These are phyloP conservation scores for Amaranthus cruentus DNA, from an alignment of 148 eudicot genomes.

Conservation along the genomic window DNA sequence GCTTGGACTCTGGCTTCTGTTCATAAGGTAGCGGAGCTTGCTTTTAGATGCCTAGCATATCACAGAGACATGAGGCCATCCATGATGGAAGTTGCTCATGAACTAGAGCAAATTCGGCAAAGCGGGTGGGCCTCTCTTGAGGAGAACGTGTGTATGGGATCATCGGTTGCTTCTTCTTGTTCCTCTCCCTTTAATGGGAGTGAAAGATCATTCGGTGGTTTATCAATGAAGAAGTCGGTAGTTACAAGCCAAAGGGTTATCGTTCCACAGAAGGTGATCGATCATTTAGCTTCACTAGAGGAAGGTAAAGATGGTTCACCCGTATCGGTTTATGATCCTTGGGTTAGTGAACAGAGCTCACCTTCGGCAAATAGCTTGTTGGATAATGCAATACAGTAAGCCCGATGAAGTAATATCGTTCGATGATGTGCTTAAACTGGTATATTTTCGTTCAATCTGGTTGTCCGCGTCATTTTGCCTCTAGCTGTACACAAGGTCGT, in stretches of 20 bases:
- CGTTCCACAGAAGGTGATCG: constrained; percentile 37
- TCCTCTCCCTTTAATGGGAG: constrained; percentile 65
- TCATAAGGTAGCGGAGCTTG: constrained; percentile 76
- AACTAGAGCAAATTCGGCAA: constrained; percentile 56
- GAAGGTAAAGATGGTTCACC: constrained; percentile 69
- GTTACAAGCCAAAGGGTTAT: constrained; percentile 47
- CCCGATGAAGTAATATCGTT: neutral
- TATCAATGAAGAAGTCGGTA: constrained; percentile 30
- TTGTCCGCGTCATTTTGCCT: neutral
- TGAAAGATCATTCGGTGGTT: constrained; percentile 43
- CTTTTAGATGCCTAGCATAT: constrained; percentile 75
- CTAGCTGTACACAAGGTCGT: constrained; percentile 7
- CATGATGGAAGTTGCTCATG: constrained; percentile 77
- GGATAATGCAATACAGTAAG: constrained; percentile 47
- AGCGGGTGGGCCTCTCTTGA: constrained; percentile 60
- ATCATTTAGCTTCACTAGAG: constrained; percentile 38
- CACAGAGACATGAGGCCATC: constrained; percentile 88
- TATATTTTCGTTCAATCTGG: constrained; percentile 1
- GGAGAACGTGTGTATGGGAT: constrained; percentile 45
- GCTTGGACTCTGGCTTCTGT: constrained; percentile 81
- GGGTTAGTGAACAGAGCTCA: constrained; percentile 86
- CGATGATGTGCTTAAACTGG: constrained; percentile 12
- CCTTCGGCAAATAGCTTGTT: constrained; percentile 87
- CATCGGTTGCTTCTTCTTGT: constrained; percentile 59
- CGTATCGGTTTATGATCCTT: constrained; percentile 79